Base-by-base conservation (phyloP, 192 early-diverging fungal species). In the Backusella circina region DNA sequence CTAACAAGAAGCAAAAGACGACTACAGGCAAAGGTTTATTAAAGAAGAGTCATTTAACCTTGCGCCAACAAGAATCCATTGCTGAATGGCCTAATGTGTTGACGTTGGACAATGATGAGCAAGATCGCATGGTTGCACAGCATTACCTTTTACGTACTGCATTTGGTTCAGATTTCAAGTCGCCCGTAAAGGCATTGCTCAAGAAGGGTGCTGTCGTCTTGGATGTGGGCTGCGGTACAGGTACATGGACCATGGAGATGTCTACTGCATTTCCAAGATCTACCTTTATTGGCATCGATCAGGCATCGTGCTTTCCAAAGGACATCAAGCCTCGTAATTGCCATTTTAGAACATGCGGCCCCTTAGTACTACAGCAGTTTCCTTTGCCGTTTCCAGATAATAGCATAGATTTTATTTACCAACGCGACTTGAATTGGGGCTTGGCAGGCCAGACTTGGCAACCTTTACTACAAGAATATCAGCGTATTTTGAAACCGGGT, bases 401-500 rank as follows among this genome's bases (percentile, higher is more conserved):
- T 44, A 82, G 74, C 69, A 73, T 82, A 39, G 80, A 78, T 26
- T 82, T 64, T 36, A 75, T 82, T 47, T 78, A 75, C 31, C 80
- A 82, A 51, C 57, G 80, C 37, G 76, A 78, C 44, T 35, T 82
- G 37, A 79, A 79, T 33, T 75, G 73, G 76, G 73, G 70, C 26
- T 51, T 78, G 54, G 21, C 36, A n/a, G 33, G 73, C 12, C 72
- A 73, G 5, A 72, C 71, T 23, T 84, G 82, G 82, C 64, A 41
- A 36, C 77, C 57, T 0, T 39, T 84, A 23, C 51, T 81, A 16
- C 71, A 78, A 54, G 80, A 88, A 72, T 76, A 84, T 16, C 50
- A 79, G 4, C 80, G 87, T 18, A 84, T 89, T n/a, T 54, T 87
- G 26, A 85, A 86, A 65, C 87, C 87, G 44, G 87, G 84, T 71